Evolutionary conservation across 2,329 filamentous ascomycete genomes (phyloP), one percentile per base, ranked within the genome.

Genomic region (Sporothrix inflata): DNA sequence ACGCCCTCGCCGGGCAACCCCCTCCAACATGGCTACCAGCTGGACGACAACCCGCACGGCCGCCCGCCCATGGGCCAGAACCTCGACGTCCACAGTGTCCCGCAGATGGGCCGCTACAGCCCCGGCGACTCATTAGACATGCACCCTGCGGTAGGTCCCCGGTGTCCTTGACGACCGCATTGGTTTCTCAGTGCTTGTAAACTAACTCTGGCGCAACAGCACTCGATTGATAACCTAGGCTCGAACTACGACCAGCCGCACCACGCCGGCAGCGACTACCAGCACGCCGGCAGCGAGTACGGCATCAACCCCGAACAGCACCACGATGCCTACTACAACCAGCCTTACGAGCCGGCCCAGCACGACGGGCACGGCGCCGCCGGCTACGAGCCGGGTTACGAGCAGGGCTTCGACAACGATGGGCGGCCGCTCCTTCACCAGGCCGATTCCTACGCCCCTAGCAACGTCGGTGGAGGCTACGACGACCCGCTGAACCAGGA

Each of bases 251-350:
- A 84, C 40, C 83, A 81, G 71, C 81, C 82, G 69, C 66, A 85
- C 84, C 75, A 86, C 57, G 24, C 11, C 24, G 85, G 85, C 74
- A 85, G 85, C 72, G 92, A 94, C 72, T 94, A 82, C 71, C 67
- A 85, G 84, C 75, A 86, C 55, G n/a, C 40, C 14, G 85, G 85
- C 74, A 85, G 85, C 72, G 92, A 94, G 71, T 94, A 96, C 80
- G 85, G 90, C 4, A 83, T 97, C 74, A 90, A 94, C 78, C 94
- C 95, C 11, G 91, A 97, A 80, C 90, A 91, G 72, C 94, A 97
- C 78, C 93, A 96, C 79, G 93, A 97, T 81, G 88, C 89, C 71
- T 97, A 97, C 84, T 95, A 92, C 80, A 93, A 91, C 77, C 89
- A 92, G 76, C 91, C 93, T 1, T 97, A 97, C 81, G 88, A 94